Base-by-base conservation (phyloP, 805 yeast species). In the Priceomyces fermenticarens region DNA sequence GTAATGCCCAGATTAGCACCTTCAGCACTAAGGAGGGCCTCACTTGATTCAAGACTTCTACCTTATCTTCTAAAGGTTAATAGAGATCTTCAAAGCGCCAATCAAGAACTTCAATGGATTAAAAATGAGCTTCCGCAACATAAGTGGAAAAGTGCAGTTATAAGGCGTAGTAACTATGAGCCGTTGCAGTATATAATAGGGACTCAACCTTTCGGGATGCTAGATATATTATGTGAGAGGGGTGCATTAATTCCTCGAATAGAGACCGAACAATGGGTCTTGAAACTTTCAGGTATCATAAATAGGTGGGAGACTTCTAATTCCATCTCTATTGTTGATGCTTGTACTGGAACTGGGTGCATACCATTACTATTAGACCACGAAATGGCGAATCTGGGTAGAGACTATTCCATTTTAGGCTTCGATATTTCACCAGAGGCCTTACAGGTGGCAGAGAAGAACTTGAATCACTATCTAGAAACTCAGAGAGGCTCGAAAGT, bases 231-330 rank as follows among this genome's bases (percentile, higher is more conserved):
- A 17, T 87, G 96, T 52, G 52, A 60, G 23, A 67, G 65, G 1
- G 80, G 80, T 0, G 97, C 88, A 2, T 64, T 91, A 44, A 90
- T 91, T 20, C 98, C 99, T 0, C 64, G 99, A 37, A 82, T 91
- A 85, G 99, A 91, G 57, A 91, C 99, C 0, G 98, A 91, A 58
- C 96, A 88, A 54, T 91, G 97, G 97, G 67, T 76, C 8, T 28
- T 65, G 23, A 71, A 70, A 40, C 55, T 85, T 14, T 60, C 66
- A 0, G 44, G 44, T 14, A 16, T 49, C 13, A 6, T 38, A 53
- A 1, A 36, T 51, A 17, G 16, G 4, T 11, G 39, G 7, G 11
- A 28, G 2, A 15, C 25, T 10, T 36, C 4, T 20, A 20, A 11
- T 3, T 16, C 41, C 3, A 38, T 71, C 15, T 51, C 42, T 2